Evolutionary conservation across 352 stramenopile species (phyloP), one percentile per base, ranked within the genome.

Genomic region (Phytophthora capsici): DNA sequence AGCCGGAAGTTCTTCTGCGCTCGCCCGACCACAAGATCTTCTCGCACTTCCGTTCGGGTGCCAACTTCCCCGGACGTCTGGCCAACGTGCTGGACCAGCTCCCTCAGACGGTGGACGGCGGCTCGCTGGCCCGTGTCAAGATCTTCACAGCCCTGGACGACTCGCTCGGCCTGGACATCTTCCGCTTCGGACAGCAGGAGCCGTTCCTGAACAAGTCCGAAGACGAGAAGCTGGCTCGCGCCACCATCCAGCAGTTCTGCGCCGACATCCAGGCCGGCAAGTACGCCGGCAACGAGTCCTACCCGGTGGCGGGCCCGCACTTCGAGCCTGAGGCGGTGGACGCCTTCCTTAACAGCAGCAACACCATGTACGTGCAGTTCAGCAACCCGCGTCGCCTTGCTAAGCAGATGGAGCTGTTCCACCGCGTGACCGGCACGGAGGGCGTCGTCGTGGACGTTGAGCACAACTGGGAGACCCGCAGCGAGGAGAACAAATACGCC

Each of bases 101-200:
- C 37, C 83, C 87, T 34, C 84, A 83, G 62, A 78, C 70, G 34
- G 77, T 91, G 19, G 75, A 91, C 59, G 75, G 72, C 65, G 80
- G 67, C 7, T 76, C 86, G 49, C 77, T 95, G 10, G 80, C 86
- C 17, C 84, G 90, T 63, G 90, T 97, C 71, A 96, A 97, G 82
- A 92, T 96, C 66, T 97, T 96, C 73, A 94, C 88, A 54, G 88
- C 90, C 10, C 51, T 91, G 9, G 90, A 97, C 56, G 84, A 94
- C 51, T 93, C 81, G 23, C 69, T 97, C 5, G 87, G 84, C 6
- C 73, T 97, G 44, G 86, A 96, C 61, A 89, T 96, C 37, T 97
- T 97, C 69, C 84, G 82, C 64, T 95, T 91, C 51, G 86, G 84
- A 23, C 67, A 84, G 50, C 86, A 95, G 66, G 77, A 91, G 58